Conservation (phyloP, 2,329 filamentous ascomycete species). For the Immersiporthe knoxdaviesiana region DNA sequence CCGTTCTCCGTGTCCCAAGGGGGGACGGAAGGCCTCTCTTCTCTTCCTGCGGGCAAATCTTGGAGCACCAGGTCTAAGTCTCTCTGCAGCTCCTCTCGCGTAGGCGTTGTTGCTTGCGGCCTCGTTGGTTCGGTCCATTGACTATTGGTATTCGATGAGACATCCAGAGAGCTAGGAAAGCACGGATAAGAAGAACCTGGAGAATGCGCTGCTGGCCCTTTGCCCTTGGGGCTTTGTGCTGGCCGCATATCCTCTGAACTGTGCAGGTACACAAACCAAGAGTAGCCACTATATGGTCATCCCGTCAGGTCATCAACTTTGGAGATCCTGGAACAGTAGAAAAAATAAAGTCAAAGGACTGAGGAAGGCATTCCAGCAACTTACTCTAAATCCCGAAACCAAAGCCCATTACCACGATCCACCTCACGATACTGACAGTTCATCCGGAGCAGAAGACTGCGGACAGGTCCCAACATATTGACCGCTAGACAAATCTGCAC, state of each 20-base stretch:
- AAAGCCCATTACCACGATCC: not conserved
- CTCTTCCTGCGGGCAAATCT: not conserved
- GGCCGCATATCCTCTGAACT: not conserved
- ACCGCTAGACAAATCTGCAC: not conserved
- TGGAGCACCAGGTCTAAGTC: not conserved
- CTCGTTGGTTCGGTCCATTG: not conserved
- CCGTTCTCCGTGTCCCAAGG: too few species aligned
- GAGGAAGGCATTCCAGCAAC: not conserved
- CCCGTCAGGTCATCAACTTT: not conserved
- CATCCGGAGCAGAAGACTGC: not conserved
- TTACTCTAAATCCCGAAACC: not conserved
- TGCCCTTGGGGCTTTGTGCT: not conserved
- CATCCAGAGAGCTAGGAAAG: too few species aligned
- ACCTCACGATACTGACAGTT: not conserved
- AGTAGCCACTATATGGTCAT: not conserved
- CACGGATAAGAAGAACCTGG: not conserved
- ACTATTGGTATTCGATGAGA: too few species aligned
- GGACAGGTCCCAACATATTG: not conserved
- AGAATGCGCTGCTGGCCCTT: not conserved
- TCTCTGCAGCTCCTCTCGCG: not conserved
- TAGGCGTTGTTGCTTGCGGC: not conserved
- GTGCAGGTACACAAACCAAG: not conserved
- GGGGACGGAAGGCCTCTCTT: too few species aligned
- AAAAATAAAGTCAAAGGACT: not conserved
- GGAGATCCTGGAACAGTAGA: not conserved